Evolutionary conservation across 2,329 filamentous ascomycete species (phyloP).

Genomic region (Sporothrix sp.): DNA sequence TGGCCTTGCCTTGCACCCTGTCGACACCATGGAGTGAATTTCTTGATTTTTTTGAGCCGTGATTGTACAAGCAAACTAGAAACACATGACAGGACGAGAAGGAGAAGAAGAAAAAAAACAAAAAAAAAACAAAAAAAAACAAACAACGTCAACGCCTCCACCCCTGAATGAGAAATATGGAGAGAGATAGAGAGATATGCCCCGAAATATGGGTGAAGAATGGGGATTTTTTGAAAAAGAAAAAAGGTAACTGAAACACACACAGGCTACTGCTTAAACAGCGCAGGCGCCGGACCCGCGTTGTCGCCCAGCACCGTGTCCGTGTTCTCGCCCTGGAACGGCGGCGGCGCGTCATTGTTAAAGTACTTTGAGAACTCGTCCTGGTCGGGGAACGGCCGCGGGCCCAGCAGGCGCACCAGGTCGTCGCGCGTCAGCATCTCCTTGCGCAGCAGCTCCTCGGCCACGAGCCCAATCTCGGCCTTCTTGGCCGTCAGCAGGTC

Average conservation of each 20-base stretch:
- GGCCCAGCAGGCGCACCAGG: constrained; percentile 78
- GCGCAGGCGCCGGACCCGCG: constrained; percentile 1
- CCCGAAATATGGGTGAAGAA: constrained; percentile 2
- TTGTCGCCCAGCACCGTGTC: constrained; percentile 22
- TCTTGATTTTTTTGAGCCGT: constrained; percentile 5
- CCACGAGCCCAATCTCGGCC: constrained; percentile 76
- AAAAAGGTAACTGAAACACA: neutral
- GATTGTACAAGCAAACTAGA: no score
- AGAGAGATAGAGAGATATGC: constrained; percentile 2
- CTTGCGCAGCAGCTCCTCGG: constrained; percentile 85
- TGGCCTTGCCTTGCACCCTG: no score
- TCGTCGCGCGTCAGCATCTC: constrained; percentile 88
- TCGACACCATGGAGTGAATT: no score
- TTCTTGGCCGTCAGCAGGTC: constrained; percentile 78
- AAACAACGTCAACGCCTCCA: constrained; percentile 1
- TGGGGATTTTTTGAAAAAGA: constrained; percentile 8
- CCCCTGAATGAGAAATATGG: constrained; percentile 2
- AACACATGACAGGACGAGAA: neutral
- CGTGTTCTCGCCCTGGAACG: constrained; percentile 38
- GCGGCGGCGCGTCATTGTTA: constrained; percentile 49
- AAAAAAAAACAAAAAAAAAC: neutral
- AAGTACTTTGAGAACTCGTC: constrained; percentile 96
- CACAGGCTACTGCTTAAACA: constrained; percentile 9
- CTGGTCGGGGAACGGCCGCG: constrained; percentile 71
- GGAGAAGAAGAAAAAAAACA: neutral